These are phyloP conservation scores for Vigna hirtella DNA, from an alignment of 306 rosid species.

Conservation along the genomic window DNA sequence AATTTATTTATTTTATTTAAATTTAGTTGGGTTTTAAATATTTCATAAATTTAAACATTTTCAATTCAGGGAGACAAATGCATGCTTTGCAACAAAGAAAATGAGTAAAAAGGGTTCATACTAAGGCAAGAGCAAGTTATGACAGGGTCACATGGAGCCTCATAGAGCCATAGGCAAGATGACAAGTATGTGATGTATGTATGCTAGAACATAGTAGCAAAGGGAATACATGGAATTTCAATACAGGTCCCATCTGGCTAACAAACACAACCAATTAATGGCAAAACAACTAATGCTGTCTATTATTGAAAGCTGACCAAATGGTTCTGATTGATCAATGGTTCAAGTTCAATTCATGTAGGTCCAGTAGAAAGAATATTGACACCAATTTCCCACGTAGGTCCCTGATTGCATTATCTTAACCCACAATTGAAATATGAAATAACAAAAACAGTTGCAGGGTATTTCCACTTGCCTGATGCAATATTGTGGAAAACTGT, in stretches of 20 bases:
- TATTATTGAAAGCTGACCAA: slow-evolving; percentile 7
- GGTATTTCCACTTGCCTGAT: slow-evolving; percentile 58
- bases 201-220: not conserved
- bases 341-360: slow-evolving; percentile 21
- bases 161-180: not conserved
- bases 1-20: not conserved
- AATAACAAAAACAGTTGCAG: not conserved
- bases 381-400: not conserved
- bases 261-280: not conserved
- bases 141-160: not conserved
- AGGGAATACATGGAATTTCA: not conserved
- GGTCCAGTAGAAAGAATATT: slow-evolving; percentile 6
- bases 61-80: not conserved
- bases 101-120: not conserved
- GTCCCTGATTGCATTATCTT: slow-evolving; percentile 9
- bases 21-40: no score
- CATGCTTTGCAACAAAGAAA: not conserved
- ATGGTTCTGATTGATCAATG: slow-evolving; percentile 4
- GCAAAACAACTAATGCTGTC: slow-evolving; percentile 9
- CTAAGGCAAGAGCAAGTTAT: not conserved
- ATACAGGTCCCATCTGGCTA: not conserved
- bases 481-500: slow-evolving; percentile 65
- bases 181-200: not conserved
- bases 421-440: slow-evolving; percentile 16
- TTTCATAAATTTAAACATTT: no score